Evolutionary conservation across 768 basidiomycete species (phyloP), one percentile per base, ranked within the genome.

Genomic region (Tricholoma matsutake): DNA sequence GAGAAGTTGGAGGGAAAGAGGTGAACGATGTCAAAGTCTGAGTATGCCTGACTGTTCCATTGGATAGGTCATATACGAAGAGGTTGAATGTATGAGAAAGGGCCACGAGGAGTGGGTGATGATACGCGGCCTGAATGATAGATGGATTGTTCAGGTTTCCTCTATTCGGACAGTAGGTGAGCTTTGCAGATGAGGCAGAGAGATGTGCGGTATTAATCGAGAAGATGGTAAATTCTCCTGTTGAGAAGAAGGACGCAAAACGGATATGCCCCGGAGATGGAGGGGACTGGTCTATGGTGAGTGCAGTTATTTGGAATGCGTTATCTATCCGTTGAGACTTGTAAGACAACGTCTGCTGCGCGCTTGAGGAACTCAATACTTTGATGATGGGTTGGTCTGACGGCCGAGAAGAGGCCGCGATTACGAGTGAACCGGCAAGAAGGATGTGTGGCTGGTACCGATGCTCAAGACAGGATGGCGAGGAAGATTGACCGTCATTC

Each of bases 21-120:
- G 89, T 88, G 72, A 89, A 92, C 1, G 91, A 89, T 32, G 81
- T 83, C 16, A 93, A 75, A 1, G 87, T 88, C 71, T 92, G 89
- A 0, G 79, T 82, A 64, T 82, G 86, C 9, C 71, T 74, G 53
- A 86, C 77, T 8, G 68, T 73, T 63, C 81, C 78, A 28, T 74
- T 76, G 13, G 84, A 84, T 45, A 92, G 70, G 68, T 91, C 86
- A 70, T 88, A 94, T n/a, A 92, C 72, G 49, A 85, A 85, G 20
- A 94, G 80, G 11, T 79, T 79, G 69, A 93, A 92, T 35, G 79
- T 72, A 63, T 81, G 75, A 25, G 91, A 87, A 52, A 94, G 77
- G 0, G 89, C 85, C 54, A 90, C 80, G 55, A 94, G 85, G 5
- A 94, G 74, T 1, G 90, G 92, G 61, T 92, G 88, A 65, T 92